Evolutionary conservation across 495 filamentous ascomycete genomes (phyloP).

Genomic region (Sordaria brevicollis): DNA sequence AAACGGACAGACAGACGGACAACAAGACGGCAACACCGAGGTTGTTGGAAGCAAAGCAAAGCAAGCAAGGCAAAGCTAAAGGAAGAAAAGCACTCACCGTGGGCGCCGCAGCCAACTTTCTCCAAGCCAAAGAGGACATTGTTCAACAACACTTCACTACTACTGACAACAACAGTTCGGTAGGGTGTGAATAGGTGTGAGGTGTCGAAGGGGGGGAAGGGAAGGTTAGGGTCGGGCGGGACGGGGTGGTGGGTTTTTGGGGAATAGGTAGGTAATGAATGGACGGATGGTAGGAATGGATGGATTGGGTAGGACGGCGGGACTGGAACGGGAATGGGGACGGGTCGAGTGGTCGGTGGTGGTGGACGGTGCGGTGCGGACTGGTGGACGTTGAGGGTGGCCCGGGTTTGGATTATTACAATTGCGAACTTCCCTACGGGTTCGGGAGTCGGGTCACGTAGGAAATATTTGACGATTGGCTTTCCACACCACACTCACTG

Average conservation of each 20-base stretch:
- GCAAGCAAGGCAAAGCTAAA: too few relatives aligned
- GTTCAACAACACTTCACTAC: conserved; percentile 15
- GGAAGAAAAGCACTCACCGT: conserved; percentile 29
- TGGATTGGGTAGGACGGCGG: not conserved
- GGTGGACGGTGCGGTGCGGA: too few relatives aligned
- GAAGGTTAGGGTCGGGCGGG: not conserved
- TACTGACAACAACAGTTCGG: not conserved
- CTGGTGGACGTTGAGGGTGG: too few relatives aligned
- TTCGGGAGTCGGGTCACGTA: not conserved
- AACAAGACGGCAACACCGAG: not conserved
- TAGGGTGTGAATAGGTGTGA: not conserved
- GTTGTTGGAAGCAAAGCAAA: too few relatives aligned
- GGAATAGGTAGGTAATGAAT: not conserved
- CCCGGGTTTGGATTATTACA: not conserved
- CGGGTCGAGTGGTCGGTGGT: not conserved
- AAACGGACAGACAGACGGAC: not conserved
- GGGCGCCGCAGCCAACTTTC: conserved; percentile 33
- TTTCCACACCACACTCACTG: not conserved
- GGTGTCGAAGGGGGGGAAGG: conserved; percentile 13
- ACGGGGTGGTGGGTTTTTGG: conserved; percentile 15
- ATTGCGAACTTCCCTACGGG: not conserved
- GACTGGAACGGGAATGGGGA: not conserved
- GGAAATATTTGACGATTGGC: conserved; percentile 15
- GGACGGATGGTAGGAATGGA: too few relatives aligned
- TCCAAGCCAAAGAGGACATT: conserved; percentile 45